These are phyloP conservation scores for Syncephalis fuscata DNA, from an alignment of 371 early-diverging fungal species.

Conservation along the genomic window DNA sequence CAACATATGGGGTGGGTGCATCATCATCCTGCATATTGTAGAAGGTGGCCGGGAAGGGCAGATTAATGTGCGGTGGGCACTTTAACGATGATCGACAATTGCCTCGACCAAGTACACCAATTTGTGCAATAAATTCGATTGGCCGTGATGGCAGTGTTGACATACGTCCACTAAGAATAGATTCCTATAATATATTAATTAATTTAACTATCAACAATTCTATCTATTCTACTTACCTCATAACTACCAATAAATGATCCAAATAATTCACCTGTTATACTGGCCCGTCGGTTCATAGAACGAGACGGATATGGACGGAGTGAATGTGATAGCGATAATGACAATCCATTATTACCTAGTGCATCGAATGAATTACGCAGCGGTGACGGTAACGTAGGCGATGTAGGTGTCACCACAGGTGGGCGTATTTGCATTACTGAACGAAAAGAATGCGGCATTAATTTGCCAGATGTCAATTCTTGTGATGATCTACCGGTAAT, in stretches of 20 bases:
- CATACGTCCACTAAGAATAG: constrained; percentile 65
- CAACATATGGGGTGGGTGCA: constrained; percentile 40
- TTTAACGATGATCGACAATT: constrained; percentile 34
- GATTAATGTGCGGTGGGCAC: constrained; percentile 46
- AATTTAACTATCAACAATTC: neutral
- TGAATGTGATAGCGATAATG: neutral
- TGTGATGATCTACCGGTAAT: no score
- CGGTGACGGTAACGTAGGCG: neutral
- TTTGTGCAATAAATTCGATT: constrained; percentile 49
- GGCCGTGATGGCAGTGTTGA: constrained; percentile 62
- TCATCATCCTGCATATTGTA: constrained; percentile 41
- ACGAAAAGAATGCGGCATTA: no score
- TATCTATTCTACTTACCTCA: constrained; percentile 17
- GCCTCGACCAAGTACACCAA: constrained; percentile 47
- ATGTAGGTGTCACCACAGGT: neutral
- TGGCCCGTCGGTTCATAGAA: neutral
- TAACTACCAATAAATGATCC: constrained; percentile 61
- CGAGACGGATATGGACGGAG: neutral
- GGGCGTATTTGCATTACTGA: neutral
- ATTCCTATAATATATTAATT: constrained; percentile 21
- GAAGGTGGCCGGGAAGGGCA: constrained; percentile 58
- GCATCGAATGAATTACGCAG: neutral
- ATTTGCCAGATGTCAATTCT: no score
- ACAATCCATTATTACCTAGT: neutral
- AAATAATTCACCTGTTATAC: constrained; percentile 15